Percentiles rank a stretch among this genome's conserved stretches.
Evolutionary conservation across 2,329 filamentous ascomycete species (phyloP).

Genomic region (Chrysoporthe puriensis): DNA sequence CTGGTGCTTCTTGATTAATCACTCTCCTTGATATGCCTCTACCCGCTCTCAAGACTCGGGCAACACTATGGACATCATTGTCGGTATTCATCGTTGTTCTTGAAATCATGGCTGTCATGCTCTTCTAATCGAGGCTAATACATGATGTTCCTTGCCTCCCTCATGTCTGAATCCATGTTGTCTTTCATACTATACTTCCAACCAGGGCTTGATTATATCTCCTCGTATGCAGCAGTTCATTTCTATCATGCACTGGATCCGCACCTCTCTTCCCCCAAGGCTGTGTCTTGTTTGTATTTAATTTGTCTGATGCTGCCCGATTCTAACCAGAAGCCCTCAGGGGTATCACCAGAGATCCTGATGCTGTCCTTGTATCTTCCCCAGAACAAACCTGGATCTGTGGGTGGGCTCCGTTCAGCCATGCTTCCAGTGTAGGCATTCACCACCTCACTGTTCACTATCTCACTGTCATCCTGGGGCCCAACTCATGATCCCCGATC

Average conservation of each 20-base stretch:
- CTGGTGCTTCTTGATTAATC: neutral
- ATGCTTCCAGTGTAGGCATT: neutral
- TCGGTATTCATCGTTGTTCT: neutral
- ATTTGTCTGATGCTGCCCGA: neutral
- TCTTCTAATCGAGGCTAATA: neutral
- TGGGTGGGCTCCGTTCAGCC: neutral
- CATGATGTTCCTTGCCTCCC: neutral
- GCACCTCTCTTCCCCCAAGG: neutral
- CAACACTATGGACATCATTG: neutral
- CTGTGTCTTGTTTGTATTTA: too few relatives aligned
- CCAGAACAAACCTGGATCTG: neutral
- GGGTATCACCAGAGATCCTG: neutral
- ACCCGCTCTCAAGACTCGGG: neutral
- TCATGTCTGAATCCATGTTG: neutral
- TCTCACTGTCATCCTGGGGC: neutral
- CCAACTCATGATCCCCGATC: neutral
- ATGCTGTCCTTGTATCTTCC: neutral
- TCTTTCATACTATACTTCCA: neutral
- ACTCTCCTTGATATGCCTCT: neutral
- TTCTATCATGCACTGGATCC: neutral
- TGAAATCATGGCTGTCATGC: neutral
- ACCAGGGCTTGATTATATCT: neutral
- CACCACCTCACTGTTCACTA: neutral
- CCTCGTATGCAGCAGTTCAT: neutral
- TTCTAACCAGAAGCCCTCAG: neutral